phyloP scores from a whole-genome alignment of 2,329 filamentous ascomycete genomes.

The Penicillium sp. region DNA sequence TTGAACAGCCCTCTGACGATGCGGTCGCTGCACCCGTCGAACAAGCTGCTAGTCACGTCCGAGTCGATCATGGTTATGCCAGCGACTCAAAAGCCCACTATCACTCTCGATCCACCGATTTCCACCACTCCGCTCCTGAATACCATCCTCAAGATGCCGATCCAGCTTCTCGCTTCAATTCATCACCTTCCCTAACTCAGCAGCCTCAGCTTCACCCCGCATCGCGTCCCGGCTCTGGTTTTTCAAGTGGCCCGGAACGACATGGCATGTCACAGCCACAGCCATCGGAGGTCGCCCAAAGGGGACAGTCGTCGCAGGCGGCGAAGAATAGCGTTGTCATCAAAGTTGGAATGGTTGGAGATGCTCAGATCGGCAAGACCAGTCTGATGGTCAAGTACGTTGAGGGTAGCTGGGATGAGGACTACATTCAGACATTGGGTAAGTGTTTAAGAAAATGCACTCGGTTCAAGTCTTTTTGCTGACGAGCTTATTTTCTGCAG shows the following conservation, averaged over 20 bases:
- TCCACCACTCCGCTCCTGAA: slow-evolving; percentile 35
- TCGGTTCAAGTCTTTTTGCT: background rate
- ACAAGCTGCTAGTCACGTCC: slow-evolving; percentile 14
- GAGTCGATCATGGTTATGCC: slow-evolving; percentile 40
- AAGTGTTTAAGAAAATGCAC: slow-evolving; percentile 23
- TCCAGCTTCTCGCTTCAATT: slow-evolving; percentile 40
- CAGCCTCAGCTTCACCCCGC: slow-evolving; percentile 41
- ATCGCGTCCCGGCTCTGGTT: slow-evolving; percentile 51
- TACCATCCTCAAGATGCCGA: slow-evolving; percentile 51
- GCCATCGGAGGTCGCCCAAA: slow-evolving; percentile 47
- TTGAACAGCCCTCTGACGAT: slow-evolving; percentile 38
- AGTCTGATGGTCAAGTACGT: slow-evolving; percentile 99
- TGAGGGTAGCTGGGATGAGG: slow-evolving; percentile 98
- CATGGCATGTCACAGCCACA: slow-evolving; percentile 52
- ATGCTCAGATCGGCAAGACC: slow-evolving; percentile 98
- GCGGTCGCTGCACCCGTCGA: slow-evolving; percentile 3
- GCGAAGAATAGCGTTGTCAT: slow-evolving; percentile 76
- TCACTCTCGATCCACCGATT: slow-evolving; percentile 42
- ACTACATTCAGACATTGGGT: slow-evolving; percentile 97
- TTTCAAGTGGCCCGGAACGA: slow-evolving; percentile 47
- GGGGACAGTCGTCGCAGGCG: slow-evolving; percentile 42
- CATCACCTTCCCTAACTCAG: slow-evolving; percentile 40
- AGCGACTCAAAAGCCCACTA: slow-evolving; percentile 53
- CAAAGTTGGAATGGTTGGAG: slow-evolving; percentile 99
- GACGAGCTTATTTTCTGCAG: slow-evolving; percentile 40